Evolutionary conservation across 192 early-diverging fungal genomes (phyloP), one percentile per base, ranked within the genome.

Genomic region (Thoreauomyces humboldtii): DNA sequence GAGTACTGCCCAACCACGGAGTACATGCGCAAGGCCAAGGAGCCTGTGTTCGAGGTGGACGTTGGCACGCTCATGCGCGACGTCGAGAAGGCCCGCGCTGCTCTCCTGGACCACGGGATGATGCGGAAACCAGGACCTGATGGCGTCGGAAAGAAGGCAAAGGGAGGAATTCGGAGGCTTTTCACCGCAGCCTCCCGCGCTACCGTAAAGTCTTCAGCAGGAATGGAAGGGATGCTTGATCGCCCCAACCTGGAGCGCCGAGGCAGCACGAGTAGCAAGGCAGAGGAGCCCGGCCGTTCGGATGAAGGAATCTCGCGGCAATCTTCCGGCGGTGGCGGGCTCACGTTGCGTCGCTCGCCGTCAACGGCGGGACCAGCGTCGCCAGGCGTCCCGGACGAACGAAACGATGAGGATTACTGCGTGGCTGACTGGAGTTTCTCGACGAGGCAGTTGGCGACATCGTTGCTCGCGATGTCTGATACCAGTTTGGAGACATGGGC

Each of bases 1-100:
- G 79, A 81, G 43, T 81, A 81, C 52, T 58, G 51, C 21, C 76
- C 76, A 34, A 73, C 67, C 6, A 78, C 67, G 28, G 67, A 69
- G 42, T 69, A 69, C 38, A 69, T 62, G 67, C 65, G 51, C 17
- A 61, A 61, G 35, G 48, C 33, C 14, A 32, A 60, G 25, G 25
- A 41, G 48, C 35, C 19, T 4, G 21, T n/a, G 5, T 41, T 46
- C 31, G 57, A 68, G 46, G 45, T 68, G 5, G 76, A 78, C 28
- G 9, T 69, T n/a, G 67, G 29, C 3, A 50, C 51, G 21, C 50
- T 80, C 12, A 35, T 51, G 3, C 69, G 60, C 4, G 77, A 77
- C 41, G 58, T 79, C 19, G 72, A 70, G 50, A 69, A 58, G 22
- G 60, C 33, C 38, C 38, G 72, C 32, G 7, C 31, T 2, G 63